Base-by-base conservation (phyloP, 306 rosid genomes). In the Dalbergia cochinchinensis region DNA sequence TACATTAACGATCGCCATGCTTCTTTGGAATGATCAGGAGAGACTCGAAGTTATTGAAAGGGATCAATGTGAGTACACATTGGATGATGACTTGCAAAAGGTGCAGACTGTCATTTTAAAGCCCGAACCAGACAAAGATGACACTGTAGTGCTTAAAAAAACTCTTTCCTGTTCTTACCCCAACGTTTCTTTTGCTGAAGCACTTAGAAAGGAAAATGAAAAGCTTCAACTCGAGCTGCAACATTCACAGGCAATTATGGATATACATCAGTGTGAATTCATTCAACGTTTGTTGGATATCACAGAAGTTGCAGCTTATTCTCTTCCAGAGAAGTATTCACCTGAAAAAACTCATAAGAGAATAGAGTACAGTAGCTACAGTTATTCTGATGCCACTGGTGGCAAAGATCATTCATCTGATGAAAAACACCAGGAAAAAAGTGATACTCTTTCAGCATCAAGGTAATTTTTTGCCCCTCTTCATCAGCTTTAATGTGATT, bases 121-220 rank as follows among this genome's bases (percentile, higher is more conserved):
- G 77, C 99, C 98, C 7, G 97, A 91, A 33, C 98, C 97, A 33
- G 89, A 86, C 16, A 69, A 61, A 71, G 82, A 73, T 39, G 94
- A 88, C 54, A 65, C 95, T 15, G 87, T 82, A 8, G 87, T 88
- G 87, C 80, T 96, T 89, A 87, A 96, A 89, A 96, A 96, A 88
- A 89, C 92, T 65, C 99, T 96, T 79, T 96, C 99, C 8, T 90
- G 92, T 83, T 90, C 99, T 47, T 96, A 96, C 64, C 99, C 99
- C 0, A 89, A 93, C 69, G 82, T 89, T 84, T 89, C 94, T 66
- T 93, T 93, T 73, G 82, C 85, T 12, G 84, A 89, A 82, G 99
- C 98, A 44, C 92, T 96, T 70, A 77, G 78, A 80, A 91, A 89
- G 69, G 99, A 96, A 89, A 96, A 89, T 68, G 94, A 93, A 86